phyloP scores from a whole-genome alignment of 169 alveolate species.

The Cryptosporidium bovis region DNA sequence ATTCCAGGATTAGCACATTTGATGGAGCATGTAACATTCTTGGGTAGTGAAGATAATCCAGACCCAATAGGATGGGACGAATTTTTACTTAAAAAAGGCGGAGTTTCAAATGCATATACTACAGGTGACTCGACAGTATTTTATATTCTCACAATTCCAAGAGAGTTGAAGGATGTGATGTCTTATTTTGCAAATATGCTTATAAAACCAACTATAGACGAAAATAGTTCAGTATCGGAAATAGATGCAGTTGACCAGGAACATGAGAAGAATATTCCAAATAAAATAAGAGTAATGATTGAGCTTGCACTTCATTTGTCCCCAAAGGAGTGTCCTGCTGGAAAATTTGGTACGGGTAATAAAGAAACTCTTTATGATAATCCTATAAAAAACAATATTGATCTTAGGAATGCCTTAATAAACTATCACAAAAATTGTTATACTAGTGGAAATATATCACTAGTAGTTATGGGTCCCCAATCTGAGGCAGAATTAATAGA shows the following conservation, averaged over 20 bases:
- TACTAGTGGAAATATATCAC: constrained; percentile 43
- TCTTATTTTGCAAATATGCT: constrained; percentile 46
- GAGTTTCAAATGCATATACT: constrained; percentile 59
- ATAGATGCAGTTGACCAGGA: constrained; percentile 71
- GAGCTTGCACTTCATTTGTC: constrained; percentile 44
- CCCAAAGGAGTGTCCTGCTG: constrained; percentile 52
- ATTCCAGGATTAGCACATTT: constrained; percentile 63
- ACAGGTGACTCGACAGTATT: constrained; percentile 43
- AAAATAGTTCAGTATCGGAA: constrained; percentile 48
- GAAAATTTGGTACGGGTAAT: constrained; percentile 68
- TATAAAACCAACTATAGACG: constrained; percentile 39
- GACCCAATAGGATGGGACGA: constrained; percentile 70
- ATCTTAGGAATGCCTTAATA: constrained; percentile 23
- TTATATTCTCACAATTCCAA: constrained; percentile 39
- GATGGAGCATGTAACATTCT: constrained; percentile 69
- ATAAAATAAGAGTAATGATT: constrained; percentile 50
- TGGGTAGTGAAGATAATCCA: constrained; percentile 68
- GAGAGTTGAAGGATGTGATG: constrained; percentile 11
- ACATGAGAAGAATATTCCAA: constrained; percentile 69
- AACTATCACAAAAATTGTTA: constrained; percentile 46
- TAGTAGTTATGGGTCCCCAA: constrained; percentile 61
- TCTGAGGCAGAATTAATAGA: constrained; percentile 7
- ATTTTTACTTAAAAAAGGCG: constrained; percentile 59
- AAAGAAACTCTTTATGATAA: constrained; percentile 36
- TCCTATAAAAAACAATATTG: constrained; percentile 35